phyloP scores from a whole-genome alignment of 2,329 filamentous ascomycete species.

The Colletotrichum tropicicola region DNA sequence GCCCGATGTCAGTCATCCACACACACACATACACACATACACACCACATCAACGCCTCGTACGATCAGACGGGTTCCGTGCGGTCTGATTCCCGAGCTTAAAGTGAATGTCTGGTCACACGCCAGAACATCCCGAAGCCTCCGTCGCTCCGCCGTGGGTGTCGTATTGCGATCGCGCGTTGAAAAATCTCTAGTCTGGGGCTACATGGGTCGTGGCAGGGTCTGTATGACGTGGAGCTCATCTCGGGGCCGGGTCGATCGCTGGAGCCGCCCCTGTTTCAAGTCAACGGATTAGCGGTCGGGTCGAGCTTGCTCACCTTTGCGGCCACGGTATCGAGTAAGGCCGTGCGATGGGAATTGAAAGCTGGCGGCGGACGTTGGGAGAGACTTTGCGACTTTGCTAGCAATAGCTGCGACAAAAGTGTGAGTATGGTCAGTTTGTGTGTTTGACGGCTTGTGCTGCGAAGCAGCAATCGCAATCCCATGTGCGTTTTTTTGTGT shows the following conservation, averaged over 20 bases:
- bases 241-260: background rate
- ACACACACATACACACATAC: too few species aligned
- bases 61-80: too few species aligned
- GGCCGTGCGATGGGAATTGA: too few species aligned
- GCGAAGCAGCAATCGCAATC: slow-evolving; percentile 5
- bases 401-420: background rate
- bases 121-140: too few species aligned
- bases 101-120: too few species aligned
- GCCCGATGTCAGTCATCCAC: too few species aligned
- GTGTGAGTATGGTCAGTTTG: background rate
- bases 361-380: background rate
- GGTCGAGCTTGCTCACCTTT: background rate
- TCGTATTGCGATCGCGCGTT: background rate
- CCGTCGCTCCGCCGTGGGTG: too few species aligned
- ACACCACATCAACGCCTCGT: too few species aligned
- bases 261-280: background rate
- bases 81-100: too few species aligned
- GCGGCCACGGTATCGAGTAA: too few species aligned
- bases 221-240: background rate
- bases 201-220: background rate
- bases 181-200: background rate
- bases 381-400: background rate
- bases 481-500: background rate
- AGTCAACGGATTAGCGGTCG: background rate
- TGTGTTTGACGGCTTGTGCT: background rate